Base-by-base conservation (phyloP, 306 rosid species). In the Glycine latifolia region DNA sequence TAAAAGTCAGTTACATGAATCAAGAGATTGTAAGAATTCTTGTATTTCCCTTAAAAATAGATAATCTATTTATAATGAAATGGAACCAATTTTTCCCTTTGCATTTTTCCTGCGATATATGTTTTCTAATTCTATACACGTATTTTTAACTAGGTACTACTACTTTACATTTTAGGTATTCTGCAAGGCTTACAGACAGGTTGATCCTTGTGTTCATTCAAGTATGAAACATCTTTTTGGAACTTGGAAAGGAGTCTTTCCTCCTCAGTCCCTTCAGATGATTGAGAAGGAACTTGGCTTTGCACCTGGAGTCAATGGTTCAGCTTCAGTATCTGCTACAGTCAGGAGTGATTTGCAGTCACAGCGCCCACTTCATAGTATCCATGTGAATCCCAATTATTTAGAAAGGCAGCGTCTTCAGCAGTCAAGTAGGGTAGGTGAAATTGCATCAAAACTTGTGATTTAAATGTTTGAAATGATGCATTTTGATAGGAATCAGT, bases 221-320 rank as follows among this genome's bases (percentile, higher is more conserved):
- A 96, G 97, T 63, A 92, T 96, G 99, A 88, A 94, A 58, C 99
- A 94, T 91, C 97, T 96, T 77, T 96, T 96, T 91, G 98, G 99
- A 83, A 96, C 99, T 62, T 96, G 99, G 99, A 96, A 88, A 86
- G 97, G 93, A 73, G 97, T 93, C 63, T 94, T 96, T 81, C 97
- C 99, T 84, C 91, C 83, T 77, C 99, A 88, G 80, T 69, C 91
- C 77, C 97, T 96, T 70, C 97, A 88, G 86, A 82, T 87, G 85
- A 94, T 96, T 69, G 99, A 92, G 91, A 91, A 90, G 88, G 99
- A 93, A 80, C 97, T 94, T 74, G 88, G 94, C 62, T 92, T 94
- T 75, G 77, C 85, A 76, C 73, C 92, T 65, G 67, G 91, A 7
- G 91, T 85, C 80, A 87, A 90, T 86, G 94, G 96, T 78, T 88